Base-by-base conservation (phyloP, 2,329 filamentous ascomycete species). In the Xylariomycetidae sp. region DNA sequence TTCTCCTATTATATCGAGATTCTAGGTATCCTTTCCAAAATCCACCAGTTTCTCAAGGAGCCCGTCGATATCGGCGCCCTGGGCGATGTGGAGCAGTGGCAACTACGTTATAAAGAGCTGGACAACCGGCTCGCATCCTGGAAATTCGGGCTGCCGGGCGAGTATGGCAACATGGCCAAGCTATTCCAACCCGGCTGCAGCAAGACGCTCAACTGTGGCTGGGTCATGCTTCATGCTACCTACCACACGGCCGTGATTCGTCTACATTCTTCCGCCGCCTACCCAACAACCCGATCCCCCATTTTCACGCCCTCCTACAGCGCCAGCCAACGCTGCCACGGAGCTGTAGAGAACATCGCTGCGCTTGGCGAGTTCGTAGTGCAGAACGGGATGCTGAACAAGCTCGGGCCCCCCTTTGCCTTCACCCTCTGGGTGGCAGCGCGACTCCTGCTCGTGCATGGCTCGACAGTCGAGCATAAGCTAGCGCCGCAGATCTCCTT, bases 341-440 rank as follows among this genome's bases (percentile, higher is more conserved):
- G 76, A 4, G 88, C 89, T 2, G 89, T 94, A 8, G 83, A 89
- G 53, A 85, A 85, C 50, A 87, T 95, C 38, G 79, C 83, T 23
- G 79, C 82, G 0, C 70, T 95, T 2, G 83, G 82, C 40, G 81
- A 85, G 41, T 88, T 88, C 50, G 87, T 94, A 10, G 74, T 85
- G 17, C 77, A 77, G 40, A 83, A 87, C 48, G 73, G 74, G 32
- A 74, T 94, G 56, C 69, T 95, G 14, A 72, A 79, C 31, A 88
- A 88, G 56, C 76, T 95, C 12, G 89, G 89, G 0, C 88, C 88
- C 0, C 88, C 88, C 0, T 95, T 95, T 56, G 88, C 88, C 4
- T 96, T 95, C 54, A 88, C 86, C 0, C 69, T 95, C 2, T 95
- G 89, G 89, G 89, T 95, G 12, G 88, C 86, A 3, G 88, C 89